Percentiles rank a stretch among this genome's conserved stretches.
phyloP scores from a whole-genome alignment of 164 flowering plant species.

The Cinnamomum chago region DNA sequence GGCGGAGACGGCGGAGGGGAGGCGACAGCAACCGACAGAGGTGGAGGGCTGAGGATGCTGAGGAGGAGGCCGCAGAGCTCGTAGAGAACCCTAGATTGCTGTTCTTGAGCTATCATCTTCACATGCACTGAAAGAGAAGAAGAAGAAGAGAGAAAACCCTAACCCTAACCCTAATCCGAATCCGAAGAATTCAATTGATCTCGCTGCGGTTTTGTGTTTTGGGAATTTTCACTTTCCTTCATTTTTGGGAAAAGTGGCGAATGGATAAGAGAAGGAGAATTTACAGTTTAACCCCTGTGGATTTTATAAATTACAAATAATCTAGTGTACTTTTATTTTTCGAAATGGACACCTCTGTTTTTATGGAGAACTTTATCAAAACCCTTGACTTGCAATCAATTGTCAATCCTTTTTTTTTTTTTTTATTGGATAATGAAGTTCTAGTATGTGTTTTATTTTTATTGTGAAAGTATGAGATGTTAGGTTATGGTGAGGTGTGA shows the following conservation, averaged over 20 bases:
- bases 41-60: constrained; percentile 56
- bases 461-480: too few relatives aligned
- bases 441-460: too few relatives aligned
- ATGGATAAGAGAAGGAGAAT: constrained; percentile 6
- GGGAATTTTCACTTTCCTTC: not conserved
- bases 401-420: too few relatives aligned
- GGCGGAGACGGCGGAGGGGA: constrained; percentile 1
- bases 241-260: not conserved
- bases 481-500: too few relatives aligned
- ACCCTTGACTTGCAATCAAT: too few relatives aligned
- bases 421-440: too few relatives aligned
- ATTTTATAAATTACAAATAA: too few relatives aligned
- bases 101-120: constrained; percentile 51
- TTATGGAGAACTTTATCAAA: too few relatives aligned
- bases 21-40: constrained; percentile 20
- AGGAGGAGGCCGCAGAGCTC: constrained; percentile 70
- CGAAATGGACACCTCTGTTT: too few relatives aligned
- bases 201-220: not conserved
- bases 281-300: not conserved
- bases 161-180: too few relatives aligned
- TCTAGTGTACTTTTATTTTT: too few relatives aligned
- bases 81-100: constrained; percentile 54
- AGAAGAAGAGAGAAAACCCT: not conserved
- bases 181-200: too few relatives aligned
- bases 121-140: not conserved